phyloP scores from a whole-genome alignment of 768 basidiomycete genomes.

The Kwoniella botswanensis region DNA sequence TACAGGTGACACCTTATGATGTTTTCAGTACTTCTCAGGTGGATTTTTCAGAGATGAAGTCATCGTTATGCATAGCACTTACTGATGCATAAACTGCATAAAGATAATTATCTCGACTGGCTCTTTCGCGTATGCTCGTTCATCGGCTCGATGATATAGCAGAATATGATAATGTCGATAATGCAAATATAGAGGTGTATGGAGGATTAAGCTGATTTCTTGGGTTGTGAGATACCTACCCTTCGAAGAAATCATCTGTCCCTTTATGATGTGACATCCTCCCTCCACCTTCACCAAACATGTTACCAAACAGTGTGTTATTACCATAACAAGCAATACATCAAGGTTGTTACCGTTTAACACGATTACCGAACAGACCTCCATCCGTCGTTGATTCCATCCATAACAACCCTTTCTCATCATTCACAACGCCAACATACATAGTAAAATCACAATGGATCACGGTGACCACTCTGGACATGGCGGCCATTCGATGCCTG shows the following conservation, averaged over 20 bases:
- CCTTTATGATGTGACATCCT: neutral
- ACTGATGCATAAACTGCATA: neutral
- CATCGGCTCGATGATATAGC: neutral
- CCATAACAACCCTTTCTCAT: neutral
- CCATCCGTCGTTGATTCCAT: neutral
- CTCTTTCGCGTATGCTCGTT: neutral
- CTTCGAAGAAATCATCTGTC: neutral
- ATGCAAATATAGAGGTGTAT: neutral
- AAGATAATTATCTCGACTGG: neutral
- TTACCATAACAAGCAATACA: neutral
- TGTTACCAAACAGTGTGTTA: neutral
- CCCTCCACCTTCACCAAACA: too few relatives aligned
- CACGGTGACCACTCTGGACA: conserved; percentile 31
- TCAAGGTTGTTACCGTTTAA: neutral
- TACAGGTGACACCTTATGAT: neutral
- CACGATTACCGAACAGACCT: neutral
- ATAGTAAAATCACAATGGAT: conserved; percentile 9
- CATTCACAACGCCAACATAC: neutral
- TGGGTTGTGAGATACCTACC: neutral
- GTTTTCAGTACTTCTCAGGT: neutral
- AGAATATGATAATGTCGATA: neutral
- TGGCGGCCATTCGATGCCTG: conserved; percentile 32
- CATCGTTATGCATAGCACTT: neutral
- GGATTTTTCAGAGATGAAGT: too few relatives aligned
- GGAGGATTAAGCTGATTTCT: neutral